phyloP scores from a whole-genome alignment of 257 asterid species.

The Oldenlandia corymbosa region DNA sequence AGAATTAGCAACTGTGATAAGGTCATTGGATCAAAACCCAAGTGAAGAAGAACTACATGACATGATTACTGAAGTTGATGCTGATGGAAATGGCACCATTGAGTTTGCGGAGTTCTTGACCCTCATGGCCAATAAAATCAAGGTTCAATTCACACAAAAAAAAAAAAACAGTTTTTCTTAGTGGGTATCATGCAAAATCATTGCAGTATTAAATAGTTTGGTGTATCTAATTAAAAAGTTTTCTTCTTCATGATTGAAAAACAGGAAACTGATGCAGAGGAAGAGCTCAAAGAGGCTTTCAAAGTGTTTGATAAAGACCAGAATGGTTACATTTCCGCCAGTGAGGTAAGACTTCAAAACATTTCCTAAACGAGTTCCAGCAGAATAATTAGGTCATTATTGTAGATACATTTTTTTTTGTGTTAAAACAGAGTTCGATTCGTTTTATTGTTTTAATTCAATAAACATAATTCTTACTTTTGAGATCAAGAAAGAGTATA shows the following conservation, averaged over 20 bases:
- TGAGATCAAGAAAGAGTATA: too few species aligned
- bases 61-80: conserved; percentile 45
- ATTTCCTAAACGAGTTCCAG: too few species aligned
- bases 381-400: too few species aligned
- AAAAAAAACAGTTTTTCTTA: too few species aligned
- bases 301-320: conserved; percentile 54
- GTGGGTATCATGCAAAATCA: not conserved
- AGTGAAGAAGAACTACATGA: conserved; percentile 38
- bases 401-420: too few species aligned
- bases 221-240: too few species aligned
- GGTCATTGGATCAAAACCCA: conserved; percentile 46
- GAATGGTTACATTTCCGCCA: conserved; percentile 49
- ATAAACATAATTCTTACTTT: too few species aligned
- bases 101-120: conserved; percentile 46
- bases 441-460: too few species aligned
- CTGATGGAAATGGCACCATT: conserved; percentile 45
- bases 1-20: conserved; percentile 40
- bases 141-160: conserved; percentile 35
- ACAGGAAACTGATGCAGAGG: conserved; percentile 45
- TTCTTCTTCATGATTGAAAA: not conserved
- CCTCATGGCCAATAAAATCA: conserved; percentile 35
- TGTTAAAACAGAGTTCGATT: too few species aligned
- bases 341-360: conserved; percentile 30
- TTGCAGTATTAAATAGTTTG: too few species aligned
- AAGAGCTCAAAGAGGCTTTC: conserved; percentile 48